phyloP scores from a whole-genome alignment of 176 grass and related monocot species.

The Canna indica region DNA sequence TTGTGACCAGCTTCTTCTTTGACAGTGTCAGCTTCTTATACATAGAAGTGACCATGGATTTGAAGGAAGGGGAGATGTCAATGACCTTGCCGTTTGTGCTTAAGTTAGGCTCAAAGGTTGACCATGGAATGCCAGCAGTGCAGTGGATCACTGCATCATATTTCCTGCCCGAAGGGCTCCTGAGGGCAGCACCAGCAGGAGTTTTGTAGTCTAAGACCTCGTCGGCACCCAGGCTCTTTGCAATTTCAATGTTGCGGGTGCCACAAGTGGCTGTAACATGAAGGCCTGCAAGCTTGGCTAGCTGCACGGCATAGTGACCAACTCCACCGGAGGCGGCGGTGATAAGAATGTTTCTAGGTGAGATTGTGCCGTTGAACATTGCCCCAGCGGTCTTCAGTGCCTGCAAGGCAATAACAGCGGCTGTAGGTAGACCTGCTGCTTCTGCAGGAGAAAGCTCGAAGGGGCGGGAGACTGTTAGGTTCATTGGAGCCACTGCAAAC shows the following conservation, averaged over 20 bases:
- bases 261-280: slow-evolving; percentile 78
- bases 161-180: slow-evolving; percentile 31
- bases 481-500: slow-evolving; percentile 37
- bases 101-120: slow-evolving; percentile 36
- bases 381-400: slow-evolving; percentile 40
- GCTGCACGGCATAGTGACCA: slow-evolving; percentile 69
- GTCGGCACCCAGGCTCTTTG: slow-evolving; percentile 42
- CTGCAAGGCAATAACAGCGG: slow-evolving; percentile 48
- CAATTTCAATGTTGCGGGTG: slow-evolving; percentile 45
- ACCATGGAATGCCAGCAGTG: slow-evolving; percentile 45
- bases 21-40: slow-evolving; percentile 58
- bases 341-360: slow-evolving; percentile 42
- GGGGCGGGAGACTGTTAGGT: slow-evolving; percentile 36
- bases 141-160: slow-evolving; percentile 70
- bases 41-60: slow-evolving; percentile 26
- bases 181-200: slow-evolving; percentile 38
- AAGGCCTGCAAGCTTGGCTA: slow-evolving; percentile 51
- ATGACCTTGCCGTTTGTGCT: slow-evolving; percentile 29
- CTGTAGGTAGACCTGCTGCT: slow-evolving; percentile 43
- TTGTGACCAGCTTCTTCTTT: slow-evolving; percentile 51
- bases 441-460: slow-evolving; percentile 44
- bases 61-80: slow-evolving; percentile 38
- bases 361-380: slow-evolving; percentile 31
- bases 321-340: slow-evolving; percentile 83
- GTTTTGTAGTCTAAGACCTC: slow-evolving; percentile 73